Conservation (phyloP, 768 basidiomycete genomes). For the Naematelia aurantialba region DNA sequence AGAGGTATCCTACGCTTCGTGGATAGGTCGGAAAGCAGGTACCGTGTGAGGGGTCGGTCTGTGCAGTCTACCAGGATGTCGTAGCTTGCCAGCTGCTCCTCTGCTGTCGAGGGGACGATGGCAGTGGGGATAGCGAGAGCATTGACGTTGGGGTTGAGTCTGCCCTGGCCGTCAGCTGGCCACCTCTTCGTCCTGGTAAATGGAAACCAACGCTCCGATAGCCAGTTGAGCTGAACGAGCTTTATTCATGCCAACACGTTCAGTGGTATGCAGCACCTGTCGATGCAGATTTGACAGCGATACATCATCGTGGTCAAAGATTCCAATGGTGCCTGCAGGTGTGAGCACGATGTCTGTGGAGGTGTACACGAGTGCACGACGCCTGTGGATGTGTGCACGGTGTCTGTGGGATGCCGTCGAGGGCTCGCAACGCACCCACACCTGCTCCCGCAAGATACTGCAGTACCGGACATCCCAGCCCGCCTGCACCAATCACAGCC, state of each 20-base stretch:
- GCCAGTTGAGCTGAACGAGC: slow-evolving; percentile 74
- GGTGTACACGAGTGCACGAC: neutral
- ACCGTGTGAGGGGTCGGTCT: slow-evolving; percentile 86
- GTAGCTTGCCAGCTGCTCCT: slow-evolving; percentile 61
- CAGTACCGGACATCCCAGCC: slow-evolving; percentile 89
- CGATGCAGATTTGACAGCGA: slow-evolving; percentile 86
- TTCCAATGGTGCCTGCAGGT: slow-evolving; percentile 67
- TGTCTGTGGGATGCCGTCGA: neutral
- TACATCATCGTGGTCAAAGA: slow-evolving; percentile 84
- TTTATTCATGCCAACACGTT: slow-evolving; percentile 70
- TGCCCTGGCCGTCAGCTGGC: slow-evolving; percentile 44
- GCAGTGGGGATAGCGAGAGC: slow-evolving; percentile 60
- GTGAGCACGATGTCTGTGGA: neutral
- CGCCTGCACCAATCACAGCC: slow-evolving; percentile 88
- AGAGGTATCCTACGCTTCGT: slow-evolving; percentile 73
- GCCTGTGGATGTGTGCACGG: neutral
- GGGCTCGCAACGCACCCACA: slow-evolving; percentile 61
- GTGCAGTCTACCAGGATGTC: slow-evolving; percentile 88
- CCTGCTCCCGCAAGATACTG: slow-evolving; percentile 92
- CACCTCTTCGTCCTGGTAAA: neutral
- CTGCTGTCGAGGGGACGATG: slow-evolving; percentile 57
- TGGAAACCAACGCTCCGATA: slow-evolving; percentile 59
- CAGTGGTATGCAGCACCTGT: slow-evolving; percentile 80
- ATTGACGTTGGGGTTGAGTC: slow-evolving; percentile 68
- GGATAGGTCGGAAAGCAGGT: slow-evolving; percentile 82